These are phyloP conservation scores for Zostera marina DNA, from an alignment of 116 monocot genomes.

Conservation along the genomic window DNA sequence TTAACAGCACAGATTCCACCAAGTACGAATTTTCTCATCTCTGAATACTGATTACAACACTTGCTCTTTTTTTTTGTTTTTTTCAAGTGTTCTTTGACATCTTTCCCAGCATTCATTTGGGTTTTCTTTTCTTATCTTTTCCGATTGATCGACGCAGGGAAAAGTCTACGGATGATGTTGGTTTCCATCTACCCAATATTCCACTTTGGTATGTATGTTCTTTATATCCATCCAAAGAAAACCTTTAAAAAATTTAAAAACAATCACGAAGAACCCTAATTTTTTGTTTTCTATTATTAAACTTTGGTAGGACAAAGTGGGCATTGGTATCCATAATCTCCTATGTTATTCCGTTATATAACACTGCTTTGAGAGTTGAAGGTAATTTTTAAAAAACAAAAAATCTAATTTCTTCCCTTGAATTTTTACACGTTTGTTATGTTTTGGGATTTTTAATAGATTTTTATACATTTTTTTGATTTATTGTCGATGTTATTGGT, in stretches of 20 bases:
- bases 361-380: constrained; percentile 5
- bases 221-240: not conserved
- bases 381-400: constrained; percentile 9
- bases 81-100: not conserved
- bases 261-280: not conserved
- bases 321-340: constrained; percentile 9
- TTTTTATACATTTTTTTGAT: too few species aligned
- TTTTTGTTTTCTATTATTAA: not conserved
- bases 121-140: not conserved
- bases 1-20: not conserved
- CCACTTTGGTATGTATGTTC: constrained; percentile 3
- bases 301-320: constrained; percentile 8
- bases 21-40: not conserved
- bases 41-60: too few species aligned
- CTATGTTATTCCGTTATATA: constrained; percentile 6
- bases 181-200: constrained; percentile 5
- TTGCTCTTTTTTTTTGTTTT: not conserved
- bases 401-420: not conserved
- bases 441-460: not conserved
- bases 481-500: too few species aligned
- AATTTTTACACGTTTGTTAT: not conserved
- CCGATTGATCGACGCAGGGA: not conserved
- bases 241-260: not conserved
- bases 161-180: not conserved
- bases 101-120: not conserved